A percentile compares a stretch with the other conserved stretches of the same genome.
Evolutionary conservation across 2,329 filamentous ascomycete genomes (phyloP).

Genomic region (Stenocarpella maydis): DNA sequence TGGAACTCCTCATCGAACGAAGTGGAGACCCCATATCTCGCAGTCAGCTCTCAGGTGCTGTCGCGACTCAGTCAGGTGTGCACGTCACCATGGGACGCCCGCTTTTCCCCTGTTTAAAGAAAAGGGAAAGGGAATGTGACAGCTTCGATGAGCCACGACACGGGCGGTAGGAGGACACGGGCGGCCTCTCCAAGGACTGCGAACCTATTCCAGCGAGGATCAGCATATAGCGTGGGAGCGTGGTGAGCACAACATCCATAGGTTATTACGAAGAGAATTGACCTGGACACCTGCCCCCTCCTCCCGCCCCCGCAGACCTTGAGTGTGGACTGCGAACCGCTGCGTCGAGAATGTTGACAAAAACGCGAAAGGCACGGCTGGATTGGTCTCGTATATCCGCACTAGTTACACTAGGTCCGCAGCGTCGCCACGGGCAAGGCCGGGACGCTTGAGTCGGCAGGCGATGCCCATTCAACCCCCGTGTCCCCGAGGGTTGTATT

Average conservation of each 20-base stretch:
- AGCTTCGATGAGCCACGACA: too few relatives aligned
- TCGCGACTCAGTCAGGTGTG: constrained; percentile 24
- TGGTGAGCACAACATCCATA: background rate
- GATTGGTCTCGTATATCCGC: background rate
- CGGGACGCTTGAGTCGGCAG: background rate
- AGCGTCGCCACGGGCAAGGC: background rate
- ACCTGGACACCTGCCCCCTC: too few relatives aligned
- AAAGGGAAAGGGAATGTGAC: background rate
- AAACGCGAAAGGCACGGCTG: background rate
- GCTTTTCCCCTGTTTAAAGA: background rate
- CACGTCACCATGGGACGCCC: constrained; percentile 6
- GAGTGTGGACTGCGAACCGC: background rate
- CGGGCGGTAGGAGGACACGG: background rate
- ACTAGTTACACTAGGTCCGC: background rate
- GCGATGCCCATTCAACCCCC: background rate
- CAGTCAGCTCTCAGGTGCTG: background rate
- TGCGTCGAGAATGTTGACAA: background rate
- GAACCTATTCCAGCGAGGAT: background rate
- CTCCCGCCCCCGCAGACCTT: too few relatives aligned
- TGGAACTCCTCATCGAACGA: background rate
- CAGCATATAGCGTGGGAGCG: too few relatives aligned
- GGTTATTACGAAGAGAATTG: background rate
- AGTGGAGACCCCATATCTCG: constrained; percentile 12
- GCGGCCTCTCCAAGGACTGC: background rate
- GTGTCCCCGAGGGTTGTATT: background rate